Percentiles rank a stretch among this genome's conserved stretches.
These are phyloP conservation scores for Boletellus sp. DNA, from an alignment of 768 basidiomycete genomes.

Conservation along the genomic window DNA sequence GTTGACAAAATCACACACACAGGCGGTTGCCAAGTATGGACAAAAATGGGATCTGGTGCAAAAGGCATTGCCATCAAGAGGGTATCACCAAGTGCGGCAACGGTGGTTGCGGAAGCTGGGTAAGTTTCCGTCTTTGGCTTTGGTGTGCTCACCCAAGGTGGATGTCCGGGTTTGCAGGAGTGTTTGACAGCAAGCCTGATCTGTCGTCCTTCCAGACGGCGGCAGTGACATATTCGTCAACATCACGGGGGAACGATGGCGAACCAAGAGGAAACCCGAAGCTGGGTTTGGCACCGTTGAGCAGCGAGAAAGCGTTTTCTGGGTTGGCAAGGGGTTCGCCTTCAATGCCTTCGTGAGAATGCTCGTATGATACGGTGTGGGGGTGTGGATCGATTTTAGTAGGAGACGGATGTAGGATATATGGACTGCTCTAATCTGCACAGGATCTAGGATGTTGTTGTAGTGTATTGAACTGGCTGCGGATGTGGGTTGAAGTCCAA, in stretches of 20 bases:
- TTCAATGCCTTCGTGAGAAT: conserved; percentile 17
- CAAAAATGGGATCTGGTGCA: conserved; percentile 41
- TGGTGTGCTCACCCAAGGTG: neutral
- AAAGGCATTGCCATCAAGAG: conserved; percentile 37
- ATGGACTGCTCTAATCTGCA: neutral
- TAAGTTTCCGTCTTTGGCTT: conserved; percentile 6
- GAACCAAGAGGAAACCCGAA: conserved; percentile 36
- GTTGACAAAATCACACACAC: neutral
- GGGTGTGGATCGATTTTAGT: conserved; percentile 3
- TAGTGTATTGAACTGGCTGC: too few relatives aligned
- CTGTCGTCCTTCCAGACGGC: conserved; percentile 33
- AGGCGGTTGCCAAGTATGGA: conserved; percentile 40
- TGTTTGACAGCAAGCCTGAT: conserved; percentile 37
- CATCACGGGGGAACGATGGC: conserved; percentile 5
- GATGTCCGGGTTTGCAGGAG: conserved; percentile 15
- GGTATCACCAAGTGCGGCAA: conserved; percentile 42
- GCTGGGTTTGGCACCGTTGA: conserved; percentile 36
- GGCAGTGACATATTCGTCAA: conserved; percentile 11
- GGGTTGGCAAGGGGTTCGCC: conserved; percentile 20
- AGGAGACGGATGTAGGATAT: conserved; percentile 5
- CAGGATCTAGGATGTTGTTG: neutral
- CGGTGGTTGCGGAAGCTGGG: conserved; percentile 42
- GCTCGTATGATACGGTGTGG: too few relatives aligned
- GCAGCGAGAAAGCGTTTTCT: conserved; percentile 33
- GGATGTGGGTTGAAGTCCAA: too few relatives aligned